Base-by-base conservation (phyloP, 176 grass and related monocot genomes). In the Triticum urartu region DNA sequence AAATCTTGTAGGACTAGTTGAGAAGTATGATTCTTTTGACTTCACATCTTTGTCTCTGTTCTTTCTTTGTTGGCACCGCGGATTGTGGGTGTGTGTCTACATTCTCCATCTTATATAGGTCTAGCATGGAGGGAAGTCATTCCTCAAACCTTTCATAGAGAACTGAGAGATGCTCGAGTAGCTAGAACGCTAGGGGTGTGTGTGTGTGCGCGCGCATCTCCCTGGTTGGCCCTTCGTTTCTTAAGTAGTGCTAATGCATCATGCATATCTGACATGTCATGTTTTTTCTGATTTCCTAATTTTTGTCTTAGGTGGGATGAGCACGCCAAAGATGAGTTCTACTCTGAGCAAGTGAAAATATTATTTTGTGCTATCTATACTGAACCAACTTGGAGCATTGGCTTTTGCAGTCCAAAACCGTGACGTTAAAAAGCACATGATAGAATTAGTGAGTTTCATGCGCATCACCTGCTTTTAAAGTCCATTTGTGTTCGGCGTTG, bases 281-380 rank as follows among this genome's bases (percentile, higher is more conserved):
- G 2, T 14, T 48, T 48, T 48, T 4, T 21, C 7, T 24, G 60
- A 21, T 48, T 24, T 42, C 0, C 71, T 26, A 47, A 48, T 48
- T 22, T 1, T 47, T 74, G 5, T 70, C 21, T 38, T 71, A 94
- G 94, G 88, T 97, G 92, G 94, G 86, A 94, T 78, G 88, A 82
- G 13, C 83, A 94, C 24, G 14, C 78, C 24, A 15, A 85, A 61
- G 47, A 72, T 14, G 61, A 89, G 9, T 90, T 85, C 30, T 92
- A 75, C 81, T 92, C 91, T 3, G 83, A 97, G 43, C 80, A 94
- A 26, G 92, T 97, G 26, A 77, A 92, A 39, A 89, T 94, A 17
- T 64, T 97, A 34, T 94, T 90, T 92, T 89, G 67, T 42, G 88
- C 92, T 68, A 48, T 94, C 7, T 85, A 83, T 67, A 75, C 67